Percentiles rank a stretch among this genome's conserved stretches.
phyloP scores from a whole-genome alignment of 768 basidiomycete genomes.

The Boletus subparvulus region DNA sequence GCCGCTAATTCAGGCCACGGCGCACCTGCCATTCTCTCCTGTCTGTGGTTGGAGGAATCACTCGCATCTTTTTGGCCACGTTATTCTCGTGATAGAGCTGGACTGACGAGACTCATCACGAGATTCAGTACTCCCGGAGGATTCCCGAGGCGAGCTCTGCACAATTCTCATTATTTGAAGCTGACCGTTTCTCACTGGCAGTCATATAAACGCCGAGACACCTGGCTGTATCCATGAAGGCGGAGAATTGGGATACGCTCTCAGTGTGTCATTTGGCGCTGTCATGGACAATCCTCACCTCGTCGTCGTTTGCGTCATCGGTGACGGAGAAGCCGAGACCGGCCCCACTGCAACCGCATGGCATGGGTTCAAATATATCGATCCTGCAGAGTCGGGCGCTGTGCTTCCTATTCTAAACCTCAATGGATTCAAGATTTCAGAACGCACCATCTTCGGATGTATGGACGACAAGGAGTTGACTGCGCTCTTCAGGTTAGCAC shows the following conservation, averaged over 20 bases:
- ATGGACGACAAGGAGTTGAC: conserved; percentile 88
- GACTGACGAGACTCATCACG: conserved; percentile 67
- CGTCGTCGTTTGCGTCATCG: conserved; percentile 77
- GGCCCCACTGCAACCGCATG: conserved; percentile 79
- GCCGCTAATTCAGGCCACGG: conserved; percentile 56
- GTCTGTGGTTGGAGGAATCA: conserved; percentile 83
- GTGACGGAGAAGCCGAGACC: conserved; percentile 85
- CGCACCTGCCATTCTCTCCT: conserved; percentile 83
- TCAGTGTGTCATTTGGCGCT: conserved; percentile 82
- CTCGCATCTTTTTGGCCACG: conserved; percentile 56
- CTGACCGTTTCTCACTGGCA: conserved; percentile 22
- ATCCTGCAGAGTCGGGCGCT: conserved; percentile 86
- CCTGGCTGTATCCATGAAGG: conserved; percentile 93
- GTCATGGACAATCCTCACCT: conserved; percentile 91
- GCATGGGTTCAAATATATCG: conserved; percentile 88
- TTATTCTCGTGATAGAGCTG: conserved; percentile 54
- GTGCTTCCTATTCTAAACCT: conserved; percentile 89
- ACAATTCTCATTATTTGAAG: neutral
- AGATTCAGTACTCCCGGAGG: conserved; percentile 82
- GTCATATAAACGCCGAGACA: conserved; percentile 79
- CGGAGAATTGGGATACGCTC: conserved; percentile 86
- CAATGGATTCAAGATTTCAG: conserved; percentile 89
- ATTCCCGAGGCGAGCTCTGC: conserved; percentile 60
- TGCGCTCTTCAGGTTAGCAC: conserved; percentile 65
- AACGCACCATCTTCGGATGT: conserved; percentile 84